Conservation (phyloP, 257 asterid genomes). For the Solanum verrucosum region DNA sequence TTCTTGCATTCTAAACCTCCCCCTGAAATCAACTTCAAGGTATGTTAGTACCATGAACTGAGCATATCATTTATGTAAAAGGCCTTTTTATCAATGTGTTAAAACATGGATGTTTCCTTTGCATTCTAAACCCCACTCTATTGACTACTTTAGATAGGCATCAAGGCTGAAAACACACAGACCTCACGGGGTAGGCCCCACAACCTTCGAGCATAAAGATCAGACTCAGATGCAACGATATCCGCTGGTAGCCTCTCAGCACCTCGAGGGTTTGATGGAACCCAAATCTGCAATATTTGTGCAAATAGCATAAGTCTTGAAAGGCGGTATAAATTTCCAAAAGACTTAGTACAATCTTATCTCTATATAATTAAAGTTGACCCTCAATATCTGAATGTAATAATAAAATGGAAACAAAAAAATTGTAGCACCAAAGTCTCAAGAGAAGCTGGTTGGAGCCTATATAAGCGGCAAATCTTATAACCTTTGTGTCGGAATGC, state of each 20-base stretch:
- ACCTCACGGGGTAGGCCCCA: slow-evolving; percentile 85
- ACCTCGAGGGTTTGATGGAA: slow-evolving; percentile 82
- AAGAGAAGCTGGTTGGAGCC: neutral
- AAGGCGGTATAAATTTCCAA: neutral
- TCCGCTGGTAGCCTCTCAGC: slow-evolving; percentile 82
- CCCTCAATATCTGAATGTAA: neutral
- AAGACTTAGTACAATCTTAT: neutral
- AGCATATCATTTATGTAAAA: neutral
- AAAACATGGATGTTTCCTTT: neutral
- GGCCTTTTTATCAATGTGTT: neutral
- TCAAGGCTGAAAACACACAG: slow-evolving; percentile 6
- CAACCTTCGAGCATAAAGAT: slow-evolving; percentile 62
- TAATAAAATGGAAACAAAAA: neutral
- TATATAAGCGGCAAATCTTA: neutral
- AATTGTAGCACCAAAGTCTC: neutral
- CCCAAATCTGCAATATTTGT: slow-evolving; percentile 52
- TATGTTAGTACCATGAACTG: neutral
- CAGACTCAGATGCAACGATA: slow-evolving; percentile 44
- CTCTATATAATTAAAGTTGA: neutral
- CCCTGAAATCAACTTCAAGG: neutral
- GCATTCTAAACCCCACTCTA: neutral
- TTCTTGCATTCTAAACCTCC: neutral
- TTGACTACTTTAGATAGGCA: neutral
- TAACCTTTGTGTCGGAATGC: slow-evolving; percentile 41
- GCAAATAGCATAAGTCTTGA: neutral